Evolutionary conservation across 1,284 basidiomycete species (phyloP).

Genomic region (Tilletiopsis washingtonensis): DNA sequence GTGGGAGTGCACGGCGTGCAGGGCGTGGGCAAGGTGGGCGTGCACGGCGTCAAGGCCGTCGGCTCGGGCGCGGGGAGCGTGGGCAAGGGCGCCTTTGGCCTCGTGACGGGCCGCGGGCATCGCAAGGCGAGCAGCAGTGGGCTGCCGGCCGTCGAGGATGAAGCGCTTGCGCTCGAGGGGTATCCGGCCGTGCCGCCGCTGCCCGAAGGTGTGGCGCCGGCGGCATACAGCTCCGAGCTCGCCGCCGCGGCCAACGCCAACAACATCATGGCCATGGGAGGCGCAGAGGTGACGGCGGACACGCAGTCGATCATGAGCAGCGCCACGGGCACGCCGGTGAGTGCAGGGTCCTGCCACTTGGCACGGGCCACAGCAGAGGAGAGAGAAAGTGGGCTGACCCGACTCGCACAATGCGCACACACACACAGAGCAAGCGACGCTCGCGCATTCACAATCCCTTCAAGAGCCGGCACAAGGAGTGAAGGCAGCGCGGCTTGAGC

Average conservation of each 20-base stretch:
- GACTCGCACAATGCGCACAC: no score
- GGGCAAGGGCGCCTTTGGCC: slow-evolving; percentile 47
- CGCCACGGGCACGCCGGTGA: no score
- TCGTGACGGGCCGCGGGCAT: slow-evolving; percentile 20
- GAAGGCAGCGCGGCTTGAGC: no score
- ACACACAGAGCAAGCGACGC: no score
- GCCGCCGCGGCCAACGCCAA: not conserved
- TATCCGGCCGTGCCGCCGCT: slow-evolving; percentile 6
- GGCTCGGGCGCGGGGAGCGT: slow-evolving; percentile 40
- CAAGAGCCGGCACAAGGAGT: no score
- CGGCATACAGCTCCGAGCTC: not conserved
- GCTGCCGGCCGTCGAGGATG: not conserved
- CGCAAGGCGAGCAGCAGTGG: not conserved
- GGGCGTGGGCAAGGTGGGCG: slow-evolving; percentile 13
- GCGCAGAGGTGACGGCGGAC: no score
- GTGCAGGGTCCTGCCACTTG: no score
- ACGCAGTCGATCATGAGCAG: no score
- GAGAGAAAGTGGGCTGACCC: no score
- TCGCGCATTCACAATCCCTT: no score
- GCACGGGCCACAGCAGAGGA: no score
- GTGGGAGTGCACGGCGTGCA: slow-evolving; percentile 11
- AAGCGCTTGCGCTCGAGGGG: not conserved
- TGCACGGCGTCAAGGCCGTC: slow-evolving; percentile 43
- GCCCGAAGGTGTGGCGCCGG: slow-evolving; percentile 3
- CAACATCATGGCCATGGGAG: slow-evolving; percentile 1